Percentiles rank a stretch among this genome's conserved stretches.
phyloP scores from a whole-genome alignment of 1,284 basidiomycete genomes.

The Mrakiaceae sp. region DNA sequence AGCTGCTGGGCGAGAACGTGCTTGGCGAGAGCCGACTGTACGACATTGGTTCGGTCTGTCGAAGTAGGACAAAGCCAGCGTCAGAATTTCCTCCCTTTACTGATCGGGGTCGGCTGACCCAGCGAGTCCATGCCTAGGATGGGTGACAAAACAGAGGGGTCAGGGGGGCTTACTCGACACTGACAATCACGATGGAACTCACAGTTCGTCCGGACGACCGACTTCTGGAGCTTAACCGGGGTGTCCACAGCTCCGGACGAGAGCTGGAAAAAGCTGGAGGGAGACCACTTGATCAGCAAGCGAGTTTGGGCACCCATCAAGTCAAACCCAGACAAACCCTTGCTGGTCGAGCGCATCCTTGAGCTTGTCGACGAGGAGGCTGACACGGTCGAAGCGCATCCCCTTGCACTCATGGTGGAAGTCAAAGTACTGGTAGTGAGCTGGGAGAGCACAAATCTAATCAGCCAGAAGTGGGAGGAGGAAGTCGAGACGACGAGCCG shows the following conservation, averaged over 20 bases:
- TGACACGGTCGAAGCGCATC: constrained; percentile 91
- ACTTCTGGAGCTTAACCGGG: constrained; percentile 9
- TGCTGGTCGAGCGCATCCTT: constrained; percentile 60
- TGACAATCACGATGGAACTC: neutral
- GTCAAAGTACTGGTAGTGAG: constrained; percentile 93
- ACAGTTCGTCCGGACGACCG: constrained; percentile 15
- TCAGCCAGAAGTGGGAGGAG: too few relatives aligned
- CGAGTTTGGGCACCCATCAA: neutral
- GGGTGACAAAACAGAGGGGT: neutral
- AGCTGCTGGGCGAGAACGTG: constrained; percentile 75
- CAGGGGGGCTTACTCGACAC: neutral
- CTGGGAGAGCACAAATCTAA: constrained; percentile 22
- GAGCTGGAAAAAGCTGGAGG: constrained; percentile 58
- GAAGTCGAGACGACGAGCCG: too few relatives aligned
- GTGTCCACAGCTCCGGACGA: constrained; percentile 23
- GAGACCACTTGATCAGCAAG: neutral
- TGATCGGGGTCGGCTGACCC: neutral
- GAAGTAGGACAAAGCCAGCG: too few relatives aligned
- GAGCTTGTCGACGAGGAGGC: constrained; percentile 65
- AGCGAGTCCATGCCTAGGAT: constrained; percentile 15
- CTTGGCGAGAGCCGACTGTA: constrained; percentile 78
- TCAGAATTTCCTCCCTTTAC: too few relatives aligned
- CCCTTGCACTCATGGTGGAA: constrained; percentile 94
- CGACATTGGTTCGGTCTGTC: constrained; percentile 84
- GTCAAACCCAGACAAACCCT: constrained; percentile 44